Evolutionary conservation across 352 stramenopile species (phyloP).

Genomic region (Pelagophyceae sp.): DNA sequence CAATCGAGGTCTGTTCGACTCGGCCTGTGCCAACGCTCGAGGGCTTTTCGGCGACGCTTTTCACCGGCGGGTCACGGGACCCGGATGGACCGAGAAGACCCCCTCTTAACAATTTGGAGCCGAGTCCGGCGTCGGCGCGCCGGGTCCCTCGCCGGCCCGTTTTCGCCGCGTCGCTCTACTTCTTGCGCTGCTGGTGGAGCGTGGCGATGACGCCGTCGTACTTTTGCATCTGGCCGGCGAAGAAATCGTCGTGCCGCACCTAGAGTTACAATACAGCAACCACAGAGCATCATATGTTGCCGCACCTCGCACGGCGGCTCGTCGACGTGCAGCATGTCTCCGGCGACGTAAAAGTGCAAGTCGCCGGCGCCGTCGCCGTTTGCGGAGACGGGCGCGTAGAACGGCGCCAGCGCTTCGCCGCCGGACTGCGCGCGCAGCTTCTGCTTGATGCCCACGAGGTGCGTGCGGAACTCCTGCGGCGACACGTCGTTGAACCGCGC

Average conservation of each 20-base stretch:
- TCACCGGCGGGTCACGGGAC: too few species aligned
- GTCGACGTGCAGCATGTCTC: conserved; percentile 26
- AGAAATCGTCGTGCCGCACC: conserved; percentile 3
- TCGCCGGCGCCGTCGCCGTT: background rate
- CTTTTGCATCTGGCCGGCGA: conserved; percentile 2
- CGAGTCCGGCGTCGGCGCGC: too few species aligned
- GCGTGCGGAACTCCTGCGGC: background rate
- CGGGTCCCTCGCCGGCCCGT: too few species aligned
- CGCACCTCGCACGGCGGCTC: background rate
- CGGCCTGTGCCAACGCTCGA: too few species aligned
- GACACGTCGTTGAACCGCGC: conserved; percentile 70
- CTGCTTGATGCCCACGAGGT: background rate
- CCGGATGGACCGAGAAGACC: too few species aligned
- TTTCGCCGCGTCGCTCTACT: too few species aligned
- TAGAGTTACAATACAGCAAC: too few species aligned
- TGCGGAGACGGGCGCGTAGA: background rate
- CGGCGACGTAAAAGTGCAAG: conserved; percentile 20
- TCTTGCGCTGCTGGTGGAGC: too few species aligned
- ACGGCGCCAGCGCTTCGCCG: background rate
- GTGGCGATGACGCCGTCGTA: conserved; percentile 4
- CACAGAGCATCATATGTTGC: too few species aligned
- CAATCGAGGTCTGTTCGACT: too few species aligned
- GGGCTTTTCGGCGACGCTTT: too few species aligned
- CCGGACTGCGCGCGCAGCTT: background rate
- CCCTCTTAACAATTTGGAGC: too few species aligned